Evolutionary conservation across 257 asterid species (phyloP).

Genomic region (Solanum phureja): DNA sequence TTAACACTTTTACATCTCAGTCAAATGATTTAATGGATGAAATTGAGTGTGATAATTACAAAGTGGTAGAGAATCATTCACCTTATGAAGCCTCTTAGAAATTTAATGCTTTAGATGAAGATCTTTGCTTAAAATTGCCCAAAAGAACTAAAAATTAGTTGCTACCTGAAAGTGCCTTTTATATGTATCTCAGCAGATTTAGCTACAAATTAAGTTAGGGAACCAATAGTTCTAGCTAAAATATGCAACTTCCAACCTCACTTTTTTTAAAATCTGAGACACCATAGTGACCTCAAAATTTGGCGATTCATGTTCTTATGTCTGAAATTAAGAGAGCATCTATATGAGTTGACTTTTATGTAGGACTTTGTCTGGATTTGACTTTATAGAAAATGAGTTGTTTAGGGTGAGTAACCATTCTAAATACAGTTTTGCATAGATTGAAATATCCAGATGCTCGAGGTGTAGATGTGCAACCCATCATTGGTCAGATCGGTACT

Average conservation of each 20-base stretch:
- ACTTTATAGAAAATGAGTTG: not conserved
- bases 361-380: not conserved
- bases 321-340: not conserved
- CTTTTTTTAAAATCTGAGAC: not conserved
- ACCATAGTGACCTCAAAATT: not conserved
- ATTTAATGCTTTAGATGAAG: not conserved
- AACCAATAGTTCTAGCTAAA: not conserved
- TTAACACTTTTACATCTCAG: not conserved
- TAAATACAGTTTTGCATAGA: not conserved
- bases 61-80: not conserved
- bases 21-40: not conserved
- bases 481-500: not conserved
- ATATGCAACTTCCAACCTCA: not conserved
- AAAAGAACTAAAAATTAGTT: not conserved
- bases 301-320: not conserved
- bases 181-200: not conserved
- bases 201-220: not conserved
- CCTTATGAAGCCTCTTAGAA: not conserved
- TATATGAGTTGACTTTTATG: no score
- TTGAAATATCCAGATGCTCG: not conserved
- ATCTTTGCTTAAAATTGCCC: not conserved
- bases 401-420: not conserved
- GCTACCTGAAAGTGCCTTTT: not conserved
- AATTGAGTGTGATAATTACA: not conserved
- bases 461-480: not conserved